These are phyloP conservation scores for Fraxinus angustifolia DNA, from an alignment of 305 asterid species.

Conservation along the genomic window DNA sequence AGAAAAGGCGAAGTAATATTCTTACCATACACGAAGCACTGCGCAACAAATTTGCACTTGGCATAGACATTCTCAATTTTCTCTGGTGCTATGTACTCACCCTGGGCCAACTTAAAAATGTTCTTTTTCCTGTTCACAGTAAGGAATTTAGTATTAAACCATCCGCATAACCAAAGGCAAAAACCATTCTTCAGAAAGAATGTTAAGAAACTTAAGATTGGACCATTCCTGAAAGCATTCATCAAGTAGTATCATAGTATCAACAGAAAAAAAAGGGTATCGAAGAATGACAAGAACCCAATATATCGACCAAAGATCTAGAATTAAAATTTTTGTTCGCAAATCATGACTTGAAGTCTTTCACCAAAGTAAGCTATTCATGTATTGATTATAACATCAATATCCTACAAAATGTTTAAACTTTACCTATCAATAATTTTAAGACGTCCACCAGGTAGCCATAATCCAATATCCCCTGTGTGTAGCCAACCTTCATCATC, in stretches of 20 bases:
- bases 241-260: background rate
- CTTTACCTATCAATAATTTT: conserved; percentile 89
- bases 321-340: background rate
- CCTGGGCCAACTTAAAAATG: conserved; percentile 96
- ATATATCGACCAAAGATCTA: conserved; percentile 6
- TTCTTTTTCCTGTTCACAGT: conserved; percentile 79
- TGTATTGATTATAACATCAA: background rate
- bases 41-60: conserved; percentile 85
- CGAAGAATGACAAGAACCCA: background rate
- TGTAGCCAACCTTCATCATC: conserved; percentile 90
- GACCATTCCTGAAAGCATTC: background rate
- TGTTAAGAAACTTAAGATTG: background rate
- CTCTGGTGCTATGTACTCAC: conserved; percentile 97
- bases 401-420: conserved; percentile 3
- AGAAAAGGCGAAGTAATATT: conserved; percentile 11
- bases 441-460: conserved; percentile 97
- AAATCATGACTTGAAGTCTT: background rate
- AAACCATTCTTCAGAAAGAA: background rate
- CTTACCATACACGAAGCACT: conserved; percentile 90
- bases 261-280: background rate
- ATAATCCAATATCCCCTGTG: conserved; percentile 96
- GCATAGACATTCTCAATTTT: conserved; percentile 95
- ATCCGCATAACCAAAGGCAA: conserved; percentile 2
- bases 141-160: conserved; percentile 15
- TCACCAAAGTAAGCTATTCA: background rate